Evolutionary conservation across 345 rosid species (phyloP), one percentile per base, ranked within the genome.

Genomic region (Citrus hindsii): DNA sequence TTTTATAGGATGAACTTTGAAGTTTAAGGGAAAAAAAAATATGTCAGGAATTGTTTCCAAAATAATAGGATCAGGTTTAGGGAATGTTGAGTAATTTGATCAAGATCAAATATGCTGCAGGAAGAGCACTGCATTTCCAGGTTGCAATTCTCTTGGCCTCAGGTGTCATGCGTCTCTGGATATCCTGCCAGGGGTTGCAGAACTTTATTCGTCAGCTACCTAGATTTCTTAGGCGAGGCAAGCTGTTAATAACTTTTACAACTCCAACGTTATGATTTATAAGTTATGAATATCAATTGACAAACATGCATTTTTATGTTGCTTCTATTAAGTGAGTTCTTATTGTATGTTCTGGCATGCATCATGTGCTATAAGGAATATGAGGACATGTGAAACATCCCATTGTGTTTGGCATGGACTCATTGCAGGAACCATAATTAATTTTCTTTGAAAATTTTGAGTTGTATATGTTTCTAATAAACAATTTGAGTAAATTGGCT

Each of bases 101-200:
- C 70, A 32, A 53, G 9, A 35, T 67, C 70, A 32, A 53, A 62
- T 59, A n/a, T 75, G 77, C 33, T 83, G 83, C 94, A 95, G 99
- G 99, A 95, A 79, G 91, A 93, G 85, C 99, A 95, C 86, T 89
- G 86, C 75, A 82, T 92, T 81, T 89, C 94, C 68, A 87, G 87
- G 84, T 87, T 93, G 88, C 90, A 90, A 33, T 92, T 91, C 88
- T 80, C 90, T 28, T 91, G 99, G 96, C 98, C 98, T 56, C 97
- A 92, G 69, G 86, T 93, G 74, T 84, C 89, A 0, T 95, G 93
- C 51, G 80, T 87, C 73, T 81, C 94, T 46, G 96, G 92, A 69
- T 88, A 83, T 82, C 97, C 97, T 51, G 73, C 91, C 38, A 88
- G 97, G 78, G 96, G 94, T 56, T 80, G 87, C 84, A 91, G 96